Percentiles rank a stretch among this genome's conserved stretches.
Evolutionary conservation across 495 filamentous ascomycete species (phyloP).

Genomic region (Echria macrotheca): DNA sequence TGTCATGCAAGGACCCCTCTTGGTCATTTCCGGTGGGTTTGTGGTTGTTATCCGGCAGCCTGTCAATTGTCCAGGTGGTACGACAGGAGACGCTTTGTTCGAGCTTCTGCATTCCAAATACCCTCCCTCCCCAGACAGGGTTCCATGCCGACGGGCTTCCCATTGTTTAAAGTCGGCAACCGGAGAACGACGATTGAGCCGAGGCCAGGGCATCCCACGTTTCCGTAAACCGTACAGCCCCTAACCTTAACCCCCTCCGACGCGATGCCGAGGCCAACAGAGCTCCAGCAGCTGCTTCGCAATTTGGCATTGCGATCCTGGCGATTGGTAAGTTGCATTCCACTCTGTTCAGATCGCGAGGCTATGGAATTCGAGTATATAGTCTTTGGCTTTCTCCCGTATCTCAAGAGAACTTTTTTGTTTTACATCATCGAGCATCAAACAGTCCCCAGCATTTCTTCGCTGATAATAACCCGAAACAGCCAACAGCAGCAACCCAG

Average conservation of each 20-base stretch:
- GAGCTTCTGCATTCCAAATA: neutral
- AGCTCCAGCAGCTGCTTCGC: constrained; percentile 4
- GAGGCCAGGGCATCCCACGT: neutral
- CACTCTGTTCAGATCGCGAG: neutral
- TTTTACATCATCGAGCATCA: constrained; percentile 2
- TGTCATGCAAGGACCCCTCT: neutral
- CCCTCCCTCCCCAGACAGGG: neutral
- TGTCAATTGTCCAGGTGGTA: too few relatives aligned
- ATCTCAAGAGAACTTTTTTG: neutral
- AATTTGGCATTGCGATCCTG: neutral
- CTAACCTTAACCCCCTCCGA: neutral
- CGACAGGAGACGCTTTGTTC: too few relatives aligned
- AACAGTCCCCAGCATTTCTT: neutral
- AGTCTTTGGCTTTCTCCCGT: neutral
- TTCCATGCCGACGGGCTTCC: neutral
- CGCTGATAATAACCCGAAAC: neutral
- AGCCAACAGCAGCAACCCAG: neutral
- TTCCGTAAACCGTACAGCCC: neutral
- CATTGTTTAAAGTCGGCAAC: neutral
- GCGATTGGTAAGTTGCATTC: constrained; percentile 8
- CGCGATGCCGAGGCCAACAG: constrained; percentile 1
- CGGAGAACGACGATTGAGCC: neutral
- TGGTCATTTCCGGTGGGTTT: neutral
- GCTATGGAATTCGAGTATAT: constrained; percentile 3
- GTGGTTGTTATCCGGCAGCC: neutral